Conservation (phyloP, 768 basidiomycete genomes). For the Zangia roseola region DNA sequence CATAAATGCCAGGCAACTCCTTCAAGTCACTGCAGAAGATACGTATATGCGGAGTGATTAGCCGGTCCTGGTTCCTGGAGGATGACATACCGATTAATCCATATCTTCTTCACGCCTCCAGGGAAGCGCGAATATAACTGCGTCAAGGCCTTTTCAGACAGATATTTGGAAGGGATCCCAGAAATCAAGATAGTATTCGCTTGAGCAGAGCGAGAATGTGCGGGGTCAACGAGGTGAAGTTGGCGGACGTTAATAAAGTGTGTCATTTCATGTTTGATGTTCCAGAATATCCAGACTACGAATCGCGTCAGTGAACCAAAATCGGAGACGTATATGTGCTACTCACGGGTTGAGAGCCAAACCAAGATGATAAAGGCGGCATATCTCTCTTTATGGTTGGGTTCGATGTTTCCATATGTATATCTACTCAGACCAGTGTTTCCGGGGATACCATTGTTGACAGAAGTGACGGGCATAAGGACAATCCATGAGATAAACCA, state of each 20-base stretch:
- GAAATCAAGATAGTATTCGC: constrained; percentile 90
- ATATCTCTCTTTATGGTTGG: constrained; percentile 53
- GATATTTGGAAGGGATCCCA: constrained; percentile 77
- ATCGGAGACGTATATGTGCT: background rate
- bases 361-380: constrained; percentile 77
- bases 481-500: constrained; percentile 89
- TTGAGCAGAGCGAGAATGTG: constrained; percentile 75
- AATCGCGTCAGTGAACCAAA: background rate
- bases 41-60: background rate
- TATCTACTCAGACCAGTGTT: constrained; percentile 65
- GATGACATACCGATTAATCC: constrained; percentile 74
- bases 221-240: constrained; percentile 70
- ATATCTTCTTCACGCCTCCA: constrained; percentile 87
- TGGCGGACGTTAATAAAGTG: constrained; percentile 82
- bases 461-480: constrained; percentile 72
- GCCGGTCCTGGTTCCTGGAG: background rate
- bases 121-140: constrained; percentile 80
- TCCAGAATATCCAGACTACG: constrained; percentile 82
- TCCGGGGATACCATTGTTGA: constrained; percentile 44
- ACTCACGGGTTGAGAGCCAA: constrained; percentile 77
- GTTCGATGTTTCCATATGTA: constrained; percentile 76
- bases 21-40: constrained; percentile 62
- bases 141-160: constrained; percentile 65
- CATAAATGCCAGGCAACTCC: constrained; percentile 80
- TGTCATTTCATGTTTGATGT: constrained; percentile 76